Evolutionary conservation across 805 yeast genomes (phyloP).

Genomic region (Metschnikowia peoriensis): DNA sequence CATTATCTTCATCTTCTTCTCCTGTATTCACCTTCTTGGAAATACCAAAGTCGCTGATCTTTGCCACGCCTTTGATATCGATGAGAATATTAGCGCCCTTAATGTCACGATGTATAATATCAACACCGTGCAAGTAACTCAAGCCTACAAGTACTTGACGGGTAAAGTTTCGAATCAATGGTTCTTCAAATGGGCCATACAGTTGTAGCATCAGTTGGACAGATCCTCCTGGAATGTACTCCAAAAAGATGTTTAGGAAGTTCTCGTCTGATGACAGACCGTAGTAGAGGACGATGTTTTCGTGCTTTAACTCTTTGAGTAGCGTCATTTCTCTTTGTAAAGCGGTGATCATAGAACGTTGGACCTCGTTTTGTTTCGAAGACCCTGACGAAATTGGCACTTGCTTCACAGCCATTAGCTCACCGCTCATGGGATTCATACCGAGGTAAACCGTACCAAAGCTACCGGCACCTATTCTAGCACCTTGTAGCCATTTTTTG

Average conservation of each 20-base stretch:
- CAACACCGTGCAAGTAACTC: slow-evolving; percentile 67
- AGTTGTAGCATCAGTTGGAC: slow-evolving; percentile 65
- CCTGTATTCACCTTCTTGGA: slow-evolving; percentile 44
- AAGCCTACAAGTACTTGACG: slow-evolving; percentile 76
- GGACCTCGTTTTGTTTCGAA: slow-evolving; percentile 30
- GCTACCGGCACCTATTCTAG: slow-evolving; percentile 90
- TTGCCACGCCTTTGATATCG: slow-evolving; percentile 76
- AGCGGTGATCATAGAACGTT: slow-evolving; percentile 66
- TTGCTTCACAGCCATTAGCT: slow-evolving; percentile 95
- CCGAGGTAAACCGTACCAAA: slow-evolving; percentile 94
- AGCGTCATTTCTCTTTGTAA: slow-evolving; percentile 78
- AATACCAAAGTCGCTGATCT: slow-evolving; percentile 85
- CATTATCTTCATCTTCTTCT: slow-evolving; percentile 17
- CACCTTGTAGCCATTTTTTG: slow-evolving; percentile 83
- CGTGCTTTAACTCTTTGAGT: slow-evolving; percentile 78
- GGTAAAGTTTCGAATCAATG: slow-evolving; percentile 66
- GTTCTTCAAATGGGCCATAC: slow-evolving; percentile 80
- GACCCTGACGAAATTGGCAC: slow-evolving; percentile 62
- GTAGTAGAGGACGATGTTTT: slow-evolving; percentile 85
- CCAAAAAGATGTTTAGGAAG: slow-evolving; percentile 70
- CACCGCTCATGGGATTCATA: slow-evolving; percentile 89
- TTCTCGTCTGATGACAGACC: slow-evolving; percentile 81
- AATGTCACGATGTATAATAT: slow-evolving; percentile 82
- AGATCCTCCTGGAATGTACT: slow-evolving; percentile 44
- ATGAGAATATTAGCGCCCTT: slow-evolving; percentile 86